These are phyloP conservation scores for Sequoia sempervirens DNA, from an alignment of 75 land plant genomes.

Conservation along the genomic window DNA sequence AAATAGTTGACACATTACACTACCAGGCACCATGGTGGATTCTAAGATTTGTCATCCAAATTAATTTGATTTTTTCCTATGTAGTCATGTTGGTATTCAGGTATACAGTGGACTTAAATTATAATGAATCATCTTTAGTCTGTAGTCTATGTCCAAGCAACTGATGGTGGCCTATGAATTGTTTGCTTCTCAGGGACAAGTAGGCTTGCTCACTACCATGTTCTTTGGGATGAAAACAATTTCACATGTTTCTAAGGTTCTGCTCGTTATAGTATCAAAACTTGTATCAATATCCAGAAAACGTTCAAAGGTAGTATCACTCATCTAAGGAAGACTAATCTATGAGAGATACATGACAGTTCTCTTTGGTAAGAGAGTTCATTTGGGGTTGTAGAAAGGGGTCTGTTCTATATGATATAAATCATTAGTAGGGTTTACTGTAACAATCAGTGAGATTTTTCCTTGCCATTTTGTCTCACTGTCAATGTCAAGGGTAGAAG, in stretches of 20 bases:
- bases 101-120: constrained; percentile 22
- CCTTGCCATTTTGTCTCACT: too few species aligned
- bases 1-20: neutral
- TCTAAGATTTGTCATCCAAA: constrained; percentile 93
- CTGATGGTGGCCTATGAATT: neutral
- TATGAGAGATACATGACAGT: too few species aligned
- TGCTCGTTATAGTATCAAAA: too few species aligned
- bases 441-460: too few species aligned
- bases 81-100: constrained; percentile 98
- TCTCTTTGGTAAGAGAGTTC: too few species aligned
- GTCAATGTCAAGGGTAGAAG: too few species aligned
- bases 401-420: too few species aligned
- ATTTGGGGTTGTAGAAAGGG: too few species aligned
- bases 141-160: neutral
- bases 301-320: too few species aligned
- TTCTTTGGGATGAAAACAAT: constrained; percentile 96
- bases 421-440: too few species aligned
- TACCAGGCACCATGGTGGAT: constrained; percentile 91
- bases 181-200: constrained; percentile 72
- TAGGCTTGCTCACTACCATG: constrained; percentile 95
- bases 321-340: too few species aligned
- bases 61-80: constrained; percentile 90
- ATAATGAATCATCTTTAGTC: neutral
- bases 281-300: too few species aligned
- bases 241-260: constrained; percentile 27